These are phyloP conservation scores for Eurotiales sp. DNA, from an alignment of 2,329 filamentous ascomycete genomes.

Conservation along the genomic window DNA sequence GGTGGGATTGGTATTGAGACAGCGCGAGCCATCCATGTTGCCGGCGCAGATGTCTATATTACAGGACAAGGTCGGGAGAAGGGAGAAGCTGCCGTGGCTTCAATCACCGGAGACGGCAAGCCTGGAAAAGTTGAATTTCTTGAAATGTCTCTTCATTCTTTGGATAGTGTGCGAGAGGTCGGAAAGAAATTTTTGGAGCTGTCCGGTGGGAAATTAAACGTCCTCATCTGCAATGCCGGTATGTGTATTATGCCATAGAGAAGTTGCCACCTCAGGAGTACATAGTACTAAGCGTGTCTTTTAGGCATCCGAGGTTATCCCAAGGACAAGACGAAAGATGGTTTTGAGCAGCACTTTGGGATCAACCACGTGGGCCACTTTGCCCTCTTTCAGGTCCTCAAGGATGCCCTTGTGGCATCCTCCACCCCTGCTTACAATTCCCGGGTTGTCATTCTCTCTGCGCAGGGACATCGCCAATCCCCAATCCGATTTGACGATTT, in stretches of 20 bases:
- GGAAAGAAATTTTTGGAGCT: conserved; percentile 6
- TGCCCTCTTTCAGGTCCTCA: conserved; percentile 11
- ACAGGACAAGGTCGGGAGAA: conserved; percentile 7
- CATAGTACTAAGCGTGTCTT: too few relatives aligned
- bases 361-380: conserved; percentile 15
- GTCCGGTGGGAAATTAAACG: conserved; percentile 10
- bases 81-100: conserved; percentile 1
- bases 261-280: too few relatives aligned
- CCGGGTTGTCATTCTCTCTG: conserved; percentile 7
- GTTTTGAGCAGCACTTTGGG: conserved; percentile 15
- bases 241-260: too few relatives aligned
- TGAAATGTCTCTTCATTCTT: conserved; percentile 9
- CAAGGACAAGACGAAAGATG: conserved; percentile 9
- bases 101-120: conserved; percentile 9
- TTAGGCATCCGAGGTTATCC: conserved; percentile 14
- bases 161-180: conserved; percentile 2
- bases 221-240: conserved; percentile 14
- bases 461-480: conserved; percentile 10
- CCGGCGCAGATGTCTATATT: conserved; percentile 14
- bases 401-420: conserved; percentile 10
- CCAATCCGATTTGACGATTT: conserved; percentile 11
- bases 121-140: conserved; percentile 10
- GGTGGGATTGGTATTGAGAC: conserved; percentile 12
- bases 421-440: conserved; percentile 8
- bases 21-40: conserved; percentile 9